A percentile compares a stretch with the other conserved stretches of the same genome.
phyloP scores from a whole-genome alignment of 176 grass and related monocot species.

The Cenchrus fungigraminus region DNA sequence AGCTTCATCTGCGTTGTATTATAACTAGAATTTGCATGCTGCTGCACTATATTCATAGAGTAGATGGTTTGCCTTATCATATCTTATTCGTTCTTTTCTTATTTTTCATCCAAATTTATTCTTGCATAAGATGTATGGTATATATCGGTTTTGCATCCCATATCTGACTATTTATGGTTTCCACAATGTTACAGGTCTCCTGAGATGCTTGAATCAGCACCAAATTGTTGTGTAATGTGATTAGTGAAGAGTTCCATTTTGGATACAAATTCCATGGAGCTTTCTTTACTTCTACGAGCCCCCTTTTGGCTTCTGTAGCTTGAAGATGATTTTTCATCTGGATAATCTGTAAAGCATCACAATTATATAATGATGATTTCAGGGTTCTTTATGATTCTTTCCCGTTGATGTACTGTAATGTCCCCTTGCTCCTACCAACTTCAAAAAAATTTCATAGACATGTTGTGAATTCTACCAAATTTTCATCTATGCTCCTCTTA shows the following conservation, averaged over 20 bases:
- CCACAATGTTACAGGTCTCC: conserved; percentile 62
- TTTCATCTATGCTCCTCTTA: neutral
- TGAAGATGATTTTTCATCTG: conserved; percentile 10
- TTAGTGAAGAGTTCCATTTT: conserved; percentile 20
- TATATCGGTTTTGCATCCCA: neutral
- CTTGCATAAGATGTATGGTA: neutral
- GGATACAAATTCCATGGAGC: conserved; percentile 16
- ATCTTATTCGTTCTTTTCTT: neutral
- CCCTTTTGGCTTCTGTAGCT: conserved; percentile 12
- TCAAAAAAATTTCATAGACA: neutral
- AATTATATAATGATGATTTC: conserved; percentile 20
- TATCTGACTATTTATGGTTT: neutral
- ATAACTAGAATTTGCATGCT: neutral
- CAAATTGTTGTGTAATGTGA: conserved; percentile 80
- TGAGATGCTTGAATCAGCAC: conserved; percentile 67
- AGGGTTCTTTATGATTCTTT: conserved; percentile 21
- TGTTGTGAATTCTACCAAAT: neutral
- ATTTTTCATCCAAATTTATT: neutral
- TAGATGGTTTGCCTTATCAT: neutral
- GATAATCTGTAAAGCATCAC: conserved; percentile 42
- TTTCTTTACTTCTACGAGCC: conserved; percentile 8
- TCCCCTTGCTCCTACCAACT: neutral
- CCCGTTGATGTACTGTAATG: conserved; percentile 13
- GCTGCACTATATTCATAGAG: neutral
- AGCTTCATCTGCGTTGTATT: neutral